Percentiles rank a stretch among this genome's conserved stretches.
phyloP scores from a whole-genome alignment of 2,329 filamentous ascomycete species.

The Alternaria hordeiaustralica region DNA sequence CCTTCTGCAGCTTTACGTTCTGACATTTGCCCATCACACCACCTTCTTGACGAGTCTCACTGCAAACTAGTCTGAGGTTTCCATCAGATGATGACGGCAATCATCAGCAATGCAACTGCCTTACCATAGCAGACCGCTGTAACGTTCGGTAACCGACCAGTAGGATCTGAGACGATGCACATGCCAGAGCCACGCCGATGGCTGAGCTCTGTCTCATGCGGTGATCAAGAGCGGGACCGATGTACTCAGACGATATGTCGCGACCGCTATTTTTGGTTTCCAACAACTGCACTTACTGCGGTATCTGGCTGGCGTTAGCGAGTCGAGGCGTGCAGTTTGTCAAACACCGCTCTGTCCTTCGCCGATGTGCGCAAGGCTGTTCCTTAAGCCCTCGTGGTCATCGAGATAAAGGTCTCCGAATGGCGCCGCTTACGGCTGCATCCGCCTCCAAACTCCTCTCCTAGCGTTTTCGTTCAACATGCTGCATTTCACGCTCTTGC shows the following conservation, averaged over 20 bases:
- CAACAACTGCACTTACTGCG: neutral
- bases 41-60: neutral
- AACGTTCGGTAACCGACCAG: neutral
- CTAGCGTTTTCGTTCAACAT: neutral
- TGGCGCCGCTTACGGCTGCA: neutral
- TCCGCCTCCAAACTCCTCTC: neutral
- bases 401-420: neutral
- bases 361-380: neutral
- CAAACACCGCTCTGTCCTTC: neutral
- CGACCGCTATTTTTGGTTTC: constrained; percentile 19
- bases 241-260: neutral
- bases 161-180: neutral
- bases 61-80: neutral
- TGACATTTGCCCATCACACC: neutral
- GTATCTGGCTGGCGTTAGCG: neutral
- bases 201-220: neutral
- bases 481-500: neutral
- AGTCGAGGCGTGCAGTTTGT: neutral
- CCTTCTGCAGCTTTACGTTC: neutral
- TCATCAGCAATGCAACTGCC: neutral
- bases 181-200: neutral
- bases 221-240: neutral
- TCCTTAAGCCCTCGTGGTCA: neutral
- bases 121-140: neutral
- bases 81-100: neutral